Evolutionary conservation across 345 rosid species (phyloP), one percentile per base, ranked within the genome.

Genomic region (Gossypium bickii): DNA sequence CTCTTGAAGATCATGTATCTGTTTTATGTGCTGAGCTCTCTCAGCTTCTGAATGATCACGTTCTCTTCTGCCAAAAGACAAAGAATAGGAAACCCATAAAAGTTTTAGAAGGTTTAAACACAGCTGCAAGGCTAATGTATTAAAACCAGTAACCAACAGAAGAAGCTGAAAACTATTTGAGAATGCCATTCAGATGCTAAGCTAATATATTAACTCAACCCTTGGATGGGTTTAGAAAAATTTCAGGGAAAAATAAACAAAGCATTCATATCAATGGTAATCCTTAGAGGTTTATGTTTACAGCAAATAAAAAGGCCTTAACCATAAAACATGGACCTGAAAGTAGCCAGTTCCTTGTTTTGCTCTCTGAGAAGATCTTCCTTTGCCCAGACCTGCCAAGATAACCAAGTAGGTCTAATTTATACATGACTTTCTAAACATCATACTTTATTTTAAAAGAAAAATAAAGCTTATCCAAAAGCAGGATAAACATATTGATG

Each of bases 31-130:
- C 56, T 95, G 98, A 45, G 89, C 84, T 83, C 93, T 89, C 82
- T 93, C 99, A 81, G 92, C 97, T 74, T 93, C 99, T 71, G 97
- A 88, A 81, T 93, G 99, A 85, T 93, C 99, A 82, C 92, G 98
- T 83, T 95, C 98, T 80, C 97, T 89, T 84, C 99, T 95, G 93
- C 82, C 44, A 69, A 51, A 29, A 27, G 13, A 52, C 52, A 83
- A 84, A 52, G 44, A 62, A 49, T 17, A 49, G 75, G 61, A 7
- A 78, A 58, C 18, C 25, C 74, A 47, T 67, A 45, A 55, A 47
- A 71, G 67, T 69, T 69, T 73, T 25, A 73, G 62, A 67, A 67
- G 49, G 60, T 68, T 27, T 67, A 74, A 55, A 53, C 38, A 27
- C 24, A 57, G 72, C 45, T 15, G 10, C 24, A 0, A 69, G 59